Conservation (phyloP, 306 rosid genomes). For the Erythrophleum fordii region DNA sequence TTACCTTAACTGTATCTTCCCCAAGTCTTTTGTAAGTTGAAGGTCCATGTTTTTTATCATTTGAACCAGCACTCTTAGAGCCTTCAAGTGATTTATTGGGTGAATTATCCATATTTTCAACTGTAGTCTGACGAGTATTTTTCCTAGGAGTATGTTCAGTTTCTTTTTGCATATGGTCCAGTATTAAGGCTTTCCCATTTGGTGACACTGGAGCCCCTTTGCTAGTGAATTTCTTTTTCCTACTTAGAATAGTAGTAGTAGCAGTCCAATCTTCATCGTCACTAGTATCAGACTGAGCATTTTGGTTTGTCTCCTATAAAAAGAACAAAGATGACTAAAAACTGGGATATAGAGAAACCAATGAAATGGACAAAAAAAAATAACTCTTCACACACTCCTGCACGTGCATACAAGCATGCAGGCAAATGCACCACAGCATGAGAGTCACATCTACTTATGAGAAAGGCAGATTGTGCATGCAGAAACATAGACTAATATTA, state of each 20-base stretch:
- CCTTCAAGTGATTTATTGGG: constrained; percentile 50
- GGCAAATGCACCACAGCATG: not conserved
- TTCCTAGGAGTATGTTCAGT: constrained; percentile 45
- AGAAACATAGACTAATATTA: constrained; percentile 20
- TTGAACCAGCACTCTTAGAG: constrained; percentile 53
- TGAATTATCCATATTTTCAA: constrained; percentile 49
- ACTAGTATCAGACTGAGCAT: constrained; percentile 62
- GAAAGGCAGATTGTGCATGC: constrained; percentile 25
- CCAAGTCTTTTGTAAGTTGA: constrained; percentile 67
- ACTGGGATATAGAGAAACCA: constrained; percentile 24
- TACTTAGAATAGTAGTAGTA: constrained; percentile 44
- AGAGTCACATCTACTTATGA: constrained; percentile 20
- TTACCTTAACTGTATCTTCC: constrained; percentile 79
- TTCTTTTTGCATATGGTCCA: constrained; percentile 23
- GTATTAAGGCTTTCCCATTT: constrained; percentile 50
- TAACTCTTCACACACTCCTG: constrained; percentile 3
- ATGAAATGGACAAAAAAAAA: constrained; percentile 22
- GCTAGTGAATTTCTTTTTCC: constrained; percentile 40
- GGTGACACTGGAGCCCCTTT: constrained; percentile 45
- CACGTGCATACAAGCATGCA: not conserved
- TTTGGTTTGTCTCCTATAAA: constrained; percentile 73
- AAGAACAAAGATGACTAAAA: constrained; percentile 40
- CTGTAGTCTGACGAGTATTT: constrained; percentile 45
- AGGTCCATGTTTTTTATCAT: constrained; percentile 48
- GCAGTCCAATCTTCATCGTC: constrained; percentile 78